phyloP scores from a whole-genome alignment of 2,329 filamentous ascomycete species.

The Tympanopsis confertula region DNA sequence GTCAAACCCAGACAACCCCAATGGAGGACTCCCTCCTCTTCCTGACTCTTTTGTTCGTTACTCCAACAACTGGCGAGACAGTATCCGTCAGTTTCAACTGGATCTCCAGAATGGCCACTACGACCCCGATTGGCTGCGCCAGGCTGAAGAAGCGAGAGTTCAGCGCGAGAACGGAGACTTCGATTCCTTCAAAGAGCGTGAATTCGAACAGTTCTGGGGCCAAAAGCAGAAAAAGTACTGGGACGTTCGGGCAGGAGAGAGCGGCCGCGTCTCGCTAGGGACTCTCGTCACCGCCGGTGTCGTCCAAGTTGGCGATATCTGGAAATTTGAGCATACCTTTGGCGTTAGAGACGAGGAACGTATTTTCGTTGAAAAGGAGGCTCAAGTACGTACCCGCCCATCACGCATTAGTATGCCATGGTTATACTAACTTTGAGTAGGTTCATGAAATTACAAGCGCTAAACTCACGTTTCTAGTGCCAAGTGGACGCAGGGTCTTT shows the following conservation, averaged over 20 bases:
- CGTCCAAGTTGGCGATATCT: slow-evolving; percentile 24
- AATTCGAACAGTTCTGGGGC: slow-evolving; percentile 45
- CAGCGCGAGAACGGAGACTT: slow-evolving; percentile 40
- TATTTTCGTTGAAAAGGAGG: slow-evolving; percentile 26
- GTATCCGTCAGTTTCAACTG: slow-evolving; percentile 7
- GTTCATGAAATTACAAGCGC: too few relatives aligned
- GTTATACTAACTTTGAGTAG: neutral
- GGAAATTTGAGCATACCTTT: slow-evolving; percentile 20
- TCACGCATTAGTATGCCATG: slow-evolving; percentile 1
- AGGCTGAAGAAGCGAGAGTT: slow-evolving; percentile 38
- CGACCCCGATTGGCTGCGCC: slow-evolving; percentile 40
- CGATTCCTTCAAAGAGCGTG: slow-evolving; percentile 39
- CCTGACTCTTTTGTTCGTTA: neutral
- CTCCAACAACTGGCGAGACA: slow-evolving; percentile 11
- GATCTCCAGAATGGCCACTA: slow-evolving; percentile 30
- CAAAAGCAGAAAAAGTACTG: slow-evolving; percentile 30
- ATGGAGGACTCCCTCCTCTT: neutral
- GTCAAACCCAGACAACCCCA: neutral
- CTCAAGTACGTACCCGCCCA: slow-evolving; percentile 15
- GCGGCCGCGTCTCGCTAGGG: slow-evolving; percentile 9
- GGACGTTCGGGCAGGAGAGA: slow-evolving; percentile 23
- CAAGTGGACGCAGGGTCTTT: too few relatives aligned
- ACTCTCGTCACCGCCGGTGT: slow-evolving; percentile 20
- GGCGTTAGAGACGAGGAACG: slow-evolving; percentile 11
- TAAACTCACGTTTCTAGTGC: too few relatives aligned